phyloP scores from a whole-genome alignment of 2,329 filamentous ascomycete genomes.

The Tolypocladium guangdongense region DNA sequence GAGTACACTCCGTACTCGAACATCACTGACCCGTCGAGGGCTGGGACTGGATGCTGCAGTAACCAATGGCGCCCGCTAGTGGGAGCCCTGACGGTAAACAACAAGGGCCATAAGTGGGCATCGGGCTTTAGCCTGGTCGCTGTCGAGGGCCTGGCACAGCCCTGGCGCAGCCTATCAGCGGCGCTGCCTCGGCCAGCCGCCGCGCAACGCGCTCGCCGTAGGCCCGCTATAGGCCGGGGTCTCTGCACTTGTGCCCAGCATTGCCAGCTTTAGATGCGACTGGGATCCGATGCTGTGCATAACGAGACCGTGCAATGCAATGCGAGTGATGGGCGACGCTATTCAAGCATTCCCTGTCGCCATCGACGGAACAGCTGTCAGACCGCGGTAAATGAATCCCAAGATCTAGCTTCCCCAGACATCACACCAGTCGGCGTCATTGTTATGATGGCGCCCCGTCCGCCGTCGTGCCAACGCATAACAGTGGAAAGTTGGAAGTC shows the following conservation, averaged over 20 bases:
- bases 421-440: too few species aligned
- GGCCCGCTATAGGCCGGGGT: neutral
- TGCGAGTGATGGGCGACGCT: neutral
- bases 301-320: too few species aligned
- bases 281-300: too few species aligned
- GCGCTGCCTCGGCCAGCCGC: neutral
- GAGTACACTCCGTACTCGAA: too few species aligned
- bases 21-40: neutral
- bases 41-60: slow-evolving; percentile 11
- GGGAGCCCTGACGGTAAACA: neutral
- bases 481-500: too few species aligned
- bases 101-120: neutral
- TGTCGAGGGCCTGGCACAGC: neutral
- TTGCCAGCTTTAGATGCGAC: neutral
- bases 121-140: neutral
- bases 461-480: too few species aligned
- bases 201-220: neutral
- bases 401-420: too few species aligned
- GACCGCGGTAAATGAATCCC: neutral
- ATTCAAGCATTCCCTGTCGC: too few species aligned
- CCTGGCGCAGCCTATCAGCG: neutral
- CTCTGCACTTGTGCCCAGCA: too few species aligned
- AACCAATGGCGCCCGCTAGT: slow-evolving; percentile 9
- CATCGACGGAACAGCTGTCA: neutral
- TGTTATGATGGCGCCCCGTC: neutral